Conservation (phyloP, 306 rosid genomes). For the Alnus glutinosa region DNA sequence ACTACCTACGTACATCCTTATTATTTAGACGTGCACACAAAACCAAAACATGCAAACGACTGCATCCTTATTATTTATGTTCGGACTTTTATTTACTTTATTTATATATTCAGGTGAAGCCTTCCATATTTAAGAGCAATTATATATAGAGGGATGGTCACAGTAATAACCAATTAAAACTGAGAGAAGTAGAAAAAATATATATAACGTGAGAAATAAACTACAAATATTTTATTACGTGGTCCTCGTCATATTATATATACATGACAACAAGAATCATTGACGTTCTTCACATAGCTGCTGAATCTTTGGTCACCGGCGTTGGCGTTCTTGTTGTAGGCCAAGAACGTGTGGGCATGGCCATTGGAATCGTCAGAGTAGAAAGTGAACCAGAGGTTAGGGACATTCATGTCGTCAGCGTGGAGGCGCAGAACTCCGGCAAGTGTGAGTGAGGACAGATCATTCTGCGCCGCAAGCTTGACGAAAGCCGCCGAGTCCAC, state of each 20-base stretch:
- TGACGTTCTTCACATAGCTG: constrained; percentile 61
- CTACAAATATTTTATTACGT: not conserved
- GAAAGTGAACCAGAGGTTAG: constrained; percentile 61
- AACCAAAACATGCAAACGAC: no score
- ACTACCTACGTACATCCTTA: no score
- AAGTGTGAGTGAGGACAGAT: no score
- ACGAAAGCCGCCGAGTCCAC: no score
- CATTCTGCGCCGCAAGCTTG: no score
- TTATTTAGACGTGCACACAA: no score
- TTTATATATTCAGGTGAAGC: not conserved
- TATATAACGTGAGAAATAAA: not conserved
- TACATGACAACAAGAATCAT: no score
- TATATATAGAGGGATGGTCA: not conserved
- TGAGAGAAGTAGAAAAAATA: not conserved
- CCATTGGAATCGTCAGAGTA: constrained; percentile 80
- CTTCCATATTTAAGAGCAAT: not conserved
- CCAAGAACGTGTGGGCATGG: constrained; percentile 55
- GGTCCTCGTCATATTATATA: not conserved
- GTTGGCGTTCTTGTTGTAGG: constrained; percentile 72
- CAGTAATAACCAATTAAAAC: not conserved
- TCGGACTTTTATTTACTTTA: not conserved
- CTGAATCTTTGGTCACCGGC: constrained; percentile 76
- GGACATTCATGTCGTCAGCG: constrained; percentile 60
- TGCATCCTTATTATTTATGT: not conserved
- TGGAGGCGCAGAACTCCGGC: no score